Percentiles rank a stretch among this genome's conserved stretches.
Evolutionary conservation across 2,329 filamentous ascomycete genomes (phyloP).

Genomic region (Dryadomyces quercus-mongolicae): DNA sequence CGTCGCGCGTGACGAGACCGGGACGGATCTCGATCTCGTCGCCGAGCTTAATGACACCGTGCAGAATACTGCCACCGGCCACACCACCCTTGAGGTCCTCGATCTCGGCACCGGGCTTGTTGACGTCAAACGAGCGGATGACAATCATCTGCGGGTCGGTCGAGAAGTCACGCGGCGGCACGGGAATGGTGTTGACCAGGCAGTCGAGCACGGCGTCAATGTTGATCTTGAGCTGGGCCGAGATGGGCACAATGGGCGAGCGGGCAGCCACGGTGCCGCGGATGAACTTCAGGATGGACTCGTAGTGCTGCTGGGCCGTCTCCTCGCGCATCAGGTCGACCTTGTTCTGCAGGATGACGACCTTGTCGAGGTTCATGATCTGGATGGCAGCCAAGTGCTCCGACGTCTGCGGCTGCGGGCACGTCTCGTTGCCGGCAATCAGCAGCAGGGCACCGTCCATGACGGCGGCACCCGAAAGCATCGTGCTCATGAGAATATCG

Average conservation of each 20-base stretch:
- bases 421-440: slow-evolving; percentile 96
- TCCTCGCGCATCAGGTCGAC: slow-evolving; percentile 98
- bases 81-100: slow-evolving; percentile 98
- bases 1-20: slow-evolving; percentile 95
- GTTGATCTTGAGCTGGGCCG: slow-evolving; percentile 98
- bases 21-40: slow-evolving; percentile 98
- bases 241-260: slow-evolving; percentile 90
- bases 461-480: slow-evolving; percentile 98
- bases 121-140: slow-evolving; percentile 98
- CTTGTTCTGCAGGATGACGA: slow-evolving; percentile 99
- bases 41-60: slow-evolving; percentile 90
- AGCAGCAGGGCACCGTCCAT: slow-evolving; percentile 97
- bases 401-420: slow-evolving; percentile 95
- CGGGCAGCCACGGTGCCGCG: slow-evolving; percentile 93
- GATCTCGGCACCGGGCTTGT: slow-evolving; percentile 98
- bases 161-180: slow-evolving; percentile 82
- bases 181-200: slow-evolving; percentile 88
- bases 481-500: slow-evolving; percentile 99
- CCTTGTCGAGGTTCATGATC: slow-evolving; percentile 99
- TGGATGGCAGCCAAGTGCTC: slow-evolving; percentile 98
- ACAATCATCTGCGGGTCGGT: slow-evolving; percentile 96
- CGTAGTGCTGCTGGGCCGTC: slow-evolving; percentile 83
- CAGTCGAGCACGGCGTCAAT: slow-evolving; percentile 97
- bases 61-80: slow-evolving; percentile 91
- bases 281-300: slow-evolving; percentile 97